Percentiles rank a stretch among this genome's conserved stretches.
Evolutionary conservation across 2,329 filamentous ascomycete species (phyloP).

Genomic region (Polychaeton citri): DNA sequence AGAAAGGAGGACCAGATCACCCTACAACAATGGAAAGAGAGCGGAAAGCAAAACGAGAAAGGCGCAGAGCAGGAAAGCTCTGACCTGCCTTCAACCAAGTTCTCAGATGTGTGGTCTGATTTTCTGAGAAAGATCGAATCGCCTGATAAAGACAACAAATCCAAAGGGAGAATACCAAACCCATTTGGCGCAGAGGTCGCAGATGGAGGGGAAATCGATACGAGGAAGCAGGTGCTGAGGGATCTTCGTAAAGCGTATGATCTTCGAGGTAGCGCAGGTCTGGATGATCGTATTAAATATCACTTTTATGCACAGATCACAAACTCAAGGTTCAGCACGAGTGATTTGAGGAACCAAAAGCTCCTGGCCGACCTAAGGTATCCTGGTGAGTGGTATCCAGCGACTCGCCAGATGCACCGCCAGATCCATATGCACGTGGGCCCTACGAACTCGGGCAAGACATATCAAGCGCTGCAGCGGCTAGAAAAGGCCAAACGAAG

Average conservation of each 20-base stretch:
- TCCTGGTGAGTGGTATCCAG: constrained; percentile 85
- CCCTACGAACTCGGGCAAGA: constrained; percentile 96
- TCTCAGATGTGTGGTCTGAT: not conserved
- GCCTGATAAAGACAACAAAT: not conserved
- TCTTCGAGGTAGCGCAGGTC: constrained; percentile 9
- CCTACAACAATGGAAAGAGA: constrained; percentile 3
- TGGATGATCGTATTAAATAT: constrained; percentile 40
- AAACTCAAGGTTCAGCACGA: constrained; percentile 42
- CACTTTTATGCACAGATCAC: constrained; percentile 55
- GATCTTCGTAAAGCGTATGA: constrained; percentile 4
- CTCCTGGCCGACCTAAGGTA: constrained; percentile 70
- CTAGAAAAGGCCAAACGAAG: constrained; percentile 64
- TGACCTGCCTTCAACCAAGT: not conserved
- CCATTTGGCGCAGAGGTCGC: not conserved
- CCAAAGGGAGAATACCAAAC: not conserved
- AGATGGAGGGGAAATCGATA: not conserved
- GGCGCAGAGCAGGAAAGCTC: constrained; percentile 8
- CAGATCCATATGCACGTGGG: constrained; percentile 88
- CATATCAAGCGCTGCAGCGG: constrained; percentile 79
- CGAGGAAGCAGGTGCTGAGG: not conserved
- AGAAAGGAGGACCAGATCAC: constrained; percentile 7
- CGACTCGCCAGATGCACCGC: constrained; percentile 64
- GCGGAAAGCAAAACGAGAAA: constrained; percentile 4
- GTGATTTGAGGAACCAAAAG: constrained; percentile 45
- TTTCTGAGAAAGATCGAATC: not conserved